Conservation (phyloP, 306 rosid genomes). For the Inga laurina region DNA sequence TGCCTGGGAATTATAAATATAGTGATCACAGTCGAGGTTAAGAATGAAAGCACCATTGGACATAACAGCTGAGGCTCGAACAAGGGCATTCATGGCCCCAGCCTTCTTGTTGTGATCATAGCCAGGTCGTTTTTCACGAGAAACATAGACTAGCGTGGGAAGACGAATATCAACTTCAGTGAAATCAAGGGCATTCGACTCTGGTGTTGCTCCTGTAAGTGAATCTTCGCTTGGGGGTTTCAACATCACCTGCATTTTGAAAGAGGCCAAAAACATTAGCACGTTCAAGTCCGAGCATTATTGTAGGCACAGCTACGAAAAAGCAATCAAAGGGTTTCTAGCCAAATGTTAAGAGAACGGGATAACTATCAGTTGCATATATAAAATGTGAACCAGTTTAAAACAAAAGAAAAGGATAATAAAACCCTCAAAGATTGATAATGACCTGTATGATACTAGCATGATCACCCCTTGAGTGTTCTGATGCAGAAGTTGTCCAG, state of each 20-base stretch:
- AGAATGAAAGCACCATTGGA: conserved; percentile 84
- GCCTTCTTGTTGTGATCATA: conserved; percentile 92
- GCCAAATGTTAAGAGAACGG: not conserved
- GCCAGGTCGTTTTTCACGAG: conserved; percentile 85
- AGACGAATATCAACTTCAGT: conserved; percentile 76
- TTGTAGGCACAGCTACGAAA: not conserved
- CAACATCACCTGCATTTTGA: conserved; percentile 60
- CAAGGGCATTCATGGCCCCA: conserved; percentile 85
- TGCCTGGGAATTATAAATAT: conserved; percentile 69
- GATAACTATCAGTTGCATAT: no score
- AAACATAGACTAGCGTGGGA: conserved; percentile 79
- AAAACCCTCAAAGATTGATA: conserved; percentile 10
- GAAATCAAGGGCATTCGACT: conserved; percentile 48
- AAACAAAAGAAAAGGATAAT: conserved; percentile 5
- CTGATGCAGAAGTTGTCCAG: conserved; percentile 56
- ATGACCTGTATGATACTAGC: conserved; percentile 79
- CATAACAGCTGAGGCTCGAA: conserved; percentile 80
- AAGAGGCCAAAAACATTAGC: conserved; percentile 11
- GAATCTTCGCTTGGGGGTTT: conserved; percentile 78
- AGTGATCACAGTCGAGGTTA: conserved; percentile 82
- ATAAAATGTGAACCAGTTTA: no score
- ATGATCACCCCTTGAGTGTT: conserved; percentile 79
- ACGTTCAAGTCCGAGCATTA: conserved; percentile 3
- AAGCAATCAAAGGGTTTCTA: not conserved
- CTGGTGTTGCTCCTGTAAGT: conserved; percentile 46